phyloP scores from a whole-genome alignment of 2,329 filamentous ascomycete species.

The Rhytidhysteron rufulum region DNA sequence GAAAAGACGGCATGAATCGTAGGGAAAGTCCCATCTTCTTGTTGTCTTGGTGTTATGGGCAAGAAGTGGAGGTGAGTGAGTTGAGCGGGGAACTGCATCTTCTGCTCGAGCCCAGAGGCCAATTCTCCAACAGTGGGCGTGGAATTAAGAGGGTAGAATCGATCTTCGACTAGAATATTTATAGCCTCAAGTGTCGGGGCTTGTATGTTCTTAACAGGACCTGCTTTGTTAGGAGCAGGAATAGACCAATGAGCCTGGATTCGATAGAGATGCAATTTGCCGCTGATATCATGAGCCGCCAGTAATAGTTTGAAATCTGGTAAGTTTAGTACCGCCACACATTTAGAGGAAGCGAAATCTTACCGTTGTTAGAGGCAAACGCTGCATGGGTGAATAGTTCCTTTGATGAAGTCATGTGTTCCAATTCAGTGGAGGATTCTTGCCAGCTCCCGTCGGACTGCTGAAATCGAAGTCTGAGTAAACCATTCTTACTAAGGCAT shows the following conservation, averaged over 20 bases:
- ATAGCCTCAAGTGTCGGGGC: slow-evolving; percentile 29
- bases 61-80: slow-evolving; percentile 74
- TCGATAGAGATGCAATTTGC: slow-evolving; percentile 70
- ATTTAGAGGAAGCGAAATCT: slow-evolving; percentile 21
- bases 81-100: slow-evolving; percentile 26
- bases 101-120: slow-evolving; percentile 17
- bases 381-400: slow-evolving; percentile 38
- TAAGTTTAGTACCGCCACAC: slow-evolving; percentile 9
- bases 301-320: slow-evolving; percentile 55
- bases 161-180: slow-evolving; percentile 24
- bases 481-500: slow-evolving; percentile 70
- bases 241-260: slow-evolving; percentile 71
- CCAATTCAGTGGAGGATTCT: slow-evolving; percentile 69
- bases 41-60: slow-evolving; percentile 61
- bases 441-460: slow-evolving; percentile 69
- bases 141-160: slow-evolving; percentile 24
- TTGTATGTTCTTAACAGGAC: slow-evolving; percentile 37
- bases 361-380: slow-evolving; percentile 65
- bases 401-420: slow-evolving; percentile 64
- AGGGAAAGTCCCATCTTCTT: slow-evolving; percentile 55
- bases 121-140: slow-evolving; percentile 18
- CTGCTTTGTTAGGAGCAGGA: slow-evolving; percentile 51
- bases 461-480: slow-evolving; percentile 72
- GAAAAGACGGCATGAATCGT: slow-evolving; percentile 73
- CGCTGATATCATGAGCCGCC: slow-evolving; percentile 64